phyloP scores from a whole-genome alignment of 164 flowering plant species.

The Chimonanthus praecox region DNA sequence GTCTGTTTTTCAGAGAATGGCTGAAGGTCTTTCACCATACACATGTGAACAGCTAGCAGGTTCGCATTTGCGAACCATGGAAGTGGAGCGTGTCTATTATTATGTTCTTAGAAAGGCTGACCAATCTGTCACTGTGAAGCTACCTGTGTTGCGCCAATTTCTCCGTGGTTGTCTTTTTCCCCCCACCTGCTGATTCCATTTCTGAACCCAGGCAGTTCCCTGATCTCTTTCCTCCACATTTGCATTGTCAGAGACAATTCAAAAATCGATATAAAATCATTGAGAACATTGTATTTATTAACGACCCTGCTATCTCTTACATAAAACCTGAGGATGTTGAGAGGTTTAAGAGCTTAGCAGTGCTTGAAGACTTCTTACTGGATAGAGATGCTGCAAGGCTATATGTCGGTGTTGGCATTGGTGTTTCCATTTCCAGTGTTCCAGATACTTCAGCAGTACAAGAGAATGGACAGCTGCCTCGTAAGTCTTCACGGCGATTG shows the following conservation, averaged over 20 bases:
- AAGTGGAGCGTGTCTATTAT: constrained; percentile 36
- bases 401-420: neutral
- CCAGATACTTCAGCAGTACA: constrained; percentile 4
- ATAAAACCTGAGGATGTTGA: constrained; percentile 29
- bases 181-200: constrained; percentile 4
- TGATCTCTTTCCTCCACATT: constrained; percentile 35
- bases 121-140: constrained; percentile 25
- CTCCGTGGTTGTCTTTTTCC: constrained; percentile 29
- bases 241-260: constrained; percentile 27
- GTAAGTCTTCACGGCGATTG: constrained; percentile 3
- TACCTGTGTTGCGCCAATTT: constrained; percentile 26
- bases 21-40: constrained; percentile 41
- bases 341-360: constrained; percentile 47
- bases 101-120: constrained; percentile 40
- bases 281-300: constrained; percentile 36
- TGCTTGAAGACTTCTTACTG: constrained; percentile 25
- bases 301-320: constrained; percentile 30
- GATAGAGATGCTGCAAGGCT: constrained; percentile 24
- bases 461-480: constrained; percentile 8
- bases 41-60: constrained; percentile 33
- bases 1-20: constrained; percentile 39
- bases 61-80: constrained; percentile 28
- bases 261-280: constrained; percentile 20
- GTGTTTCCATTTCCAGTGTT: neutral
- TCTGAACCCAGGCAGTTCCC: constrained; percentile 32